Evolutionary conservation across 768 basidiomycete genomes (phyloP), one percentile per base, ranked within the genome.

Genomic region (Tephrocybe sp.): DNA sequence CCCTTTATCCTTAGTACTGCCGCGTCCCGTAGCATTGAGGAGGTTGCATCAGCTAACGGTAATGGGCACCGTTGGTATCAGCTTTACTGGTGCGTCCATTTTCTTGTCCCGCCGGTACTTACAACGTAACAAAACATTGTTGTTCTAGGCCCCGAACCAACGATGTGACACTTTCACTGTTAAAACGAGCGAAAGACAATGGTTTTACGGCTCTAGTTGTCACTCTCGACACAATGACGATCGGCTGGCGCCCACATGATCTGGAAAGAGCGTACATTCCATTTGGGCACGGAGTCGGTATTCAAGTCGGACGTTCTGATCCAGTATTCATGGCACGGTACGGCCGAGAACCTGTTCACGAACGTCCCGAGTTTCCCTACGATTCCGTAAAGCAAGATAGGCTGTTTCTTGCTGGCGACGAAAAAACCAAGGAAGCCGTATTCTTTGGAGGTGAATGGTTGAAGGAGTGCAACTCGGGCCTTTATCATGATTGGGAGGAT

Each of bases 241-340:
- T 90, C 25, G 88, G 86, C 19, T 91, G 85, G 86, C 80, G 87
- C 2, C 86, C 86, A 3, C 82, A 85, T 62, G 88, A 91, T 59
- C 69, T 91, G 46, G 74, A 79, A 42, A 74, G 64, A 3, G 70
- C 79, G 0, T 91, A 80, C 61, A 72, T 87, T 12, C 88, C 88
- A 5, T 86, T 89, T 60, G 56, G 57, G 0, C 81, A 84, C 49
- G 86, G 86, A 6, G 64, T 83, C 16, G 88, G 88, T 6, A 66
- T 71, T 33, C 84, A 88, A 59, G 74, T 87, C 21, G 86, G 84
- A 42, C 72, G 70, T 6, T 83, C 85, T 0, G 89, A 92, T 60
- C 90, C 90, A 0, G 86, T 78, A 11, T 91, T 90, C 68, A 90
- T 90, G 89, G 68, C 67, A 1, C 72, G 73, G 25, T 69, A 73